phyloP scores from a whole-genome alignment of 2,329 filamentous ascomycete species.

The Calonectria fujianensis region DNA sequence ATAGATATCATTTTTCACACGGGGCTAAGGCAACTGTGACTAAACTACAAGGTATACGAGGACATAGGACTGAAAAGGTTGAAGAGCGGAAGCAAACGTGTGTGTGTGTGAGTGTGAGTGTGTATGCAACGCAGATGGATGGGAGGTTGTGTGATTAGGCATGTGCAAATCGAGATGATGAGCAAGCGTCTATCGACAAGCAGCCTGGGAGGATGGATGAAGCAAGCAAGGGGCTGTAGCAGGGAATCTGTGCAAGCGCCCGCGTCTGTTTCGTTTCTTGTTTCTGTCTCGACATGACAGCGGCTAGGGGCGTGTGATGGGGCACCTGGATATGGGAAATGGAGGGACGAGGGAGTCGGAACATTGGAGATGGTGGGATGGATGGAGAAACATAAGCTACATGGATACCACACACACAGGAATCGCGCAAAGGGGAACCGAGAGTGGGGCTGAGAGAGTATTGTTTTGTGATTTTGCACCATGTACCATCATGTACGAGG shows the following conservation, averaged over 20 bases:
- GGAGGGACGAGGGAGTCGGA: conserved; percentile 32
- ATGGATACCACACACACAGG: conserved; percentile 29
- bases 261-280: conserved; percentile 56
- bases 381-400: conserved; percentile 30
- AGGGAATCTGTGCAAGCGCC: conserved; percentile 51
- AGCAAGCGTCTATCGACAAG: conserved; percentile 27
- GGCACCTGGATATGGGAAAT: conserved; percentile 5
- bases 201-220: conserved; percentile 38
- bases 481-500: conserved; percentile 20
- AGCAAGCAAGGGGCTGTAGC: conserved; percentile 43
- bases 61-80: background rate
- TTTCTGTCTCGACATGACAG: conserved; percentile 51
- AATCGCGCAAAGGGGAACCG: conserved; percentile 29
- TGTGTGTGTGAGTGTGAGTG: background rate
- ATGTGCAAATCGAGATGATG: background rate
- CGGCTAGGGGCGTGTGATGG: conserved; percentile 47
- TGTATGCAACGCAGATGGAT: background rate
- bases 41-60: conserved; percentile 32
- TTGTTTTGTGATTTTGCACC: conserved; percentile 30
- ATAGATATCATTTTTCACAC: conserved; percentile 51
- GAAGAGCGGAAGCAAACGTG: background rate
- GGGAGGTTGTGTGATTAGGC: conserved; percentile 1
- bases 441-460: conserved; percentile 20
- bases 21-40: conserved; percentile 27
- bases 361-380: conserved; percentile 29